Base-by-base conservation (phyloP, 2,329 filamentous ascomycete genomes). In the Colletotrichum caudatum region DNA sequence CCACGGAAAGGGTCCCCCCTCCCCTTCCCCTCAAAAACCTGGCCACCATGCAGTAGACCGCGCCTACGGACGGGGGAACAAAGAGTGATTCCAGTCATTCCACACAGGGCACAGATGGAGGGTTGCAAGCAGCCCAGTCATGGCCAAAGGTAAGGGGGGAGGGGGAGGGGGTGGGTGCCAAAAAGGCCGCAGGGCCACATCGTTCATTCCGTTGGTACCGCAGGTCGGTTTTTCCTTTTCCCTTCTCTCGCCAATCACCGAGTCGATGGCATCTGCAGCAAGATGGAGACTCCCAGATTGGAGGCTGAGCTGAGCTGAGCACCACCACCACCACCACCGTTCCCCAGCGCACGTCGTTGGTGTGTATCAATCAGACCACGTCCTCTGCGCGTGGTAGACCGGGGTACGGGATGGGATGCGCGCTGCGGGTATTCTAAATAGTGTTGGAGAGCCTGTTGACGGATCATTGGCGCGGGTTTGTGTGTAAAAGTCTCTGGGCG, bases 301-400 rank as follows among this genome's bases (percentile, higher is more conserved):
- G 59, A 50, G 59, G 59, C 44, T 62, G 59, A 61, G 58, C 58
- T 61, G 58, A 61, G 58, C n/a, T n/a, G n/a, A n/a, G n/a, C 58
- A 61, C 58, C 56, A 59, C 58, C 58, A 23, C 56, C 33, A 23
- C 26, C 39, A 16, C 14, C 3, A 5, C 20, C 33, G 53, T 11
- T 9, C 18, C 1, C 53, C 53, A n/a, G 8, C 33, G 53, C 33
- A 33, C 20, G 53, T 56, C 39, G 9, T 48, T 57, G 54, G 35
- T 41, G 54, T 39, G 44, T 46, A 60, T 60, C 57, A 60, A 60
- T 60, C 57, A 60, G 57, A 60, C 57, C 57, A 60, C 39, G 16
- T 14, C 23, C 8, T 16, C 54, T 16, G 20, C 35, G 33, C 35
- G 12, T 26, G n/a, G n/a, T 23, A 39, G 33, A 26, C 35, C 35